phyloP scores from a whole-genome alignment of 495 filamentous ascomycete species.

The Hyaloscypha finlandica region DNA sequence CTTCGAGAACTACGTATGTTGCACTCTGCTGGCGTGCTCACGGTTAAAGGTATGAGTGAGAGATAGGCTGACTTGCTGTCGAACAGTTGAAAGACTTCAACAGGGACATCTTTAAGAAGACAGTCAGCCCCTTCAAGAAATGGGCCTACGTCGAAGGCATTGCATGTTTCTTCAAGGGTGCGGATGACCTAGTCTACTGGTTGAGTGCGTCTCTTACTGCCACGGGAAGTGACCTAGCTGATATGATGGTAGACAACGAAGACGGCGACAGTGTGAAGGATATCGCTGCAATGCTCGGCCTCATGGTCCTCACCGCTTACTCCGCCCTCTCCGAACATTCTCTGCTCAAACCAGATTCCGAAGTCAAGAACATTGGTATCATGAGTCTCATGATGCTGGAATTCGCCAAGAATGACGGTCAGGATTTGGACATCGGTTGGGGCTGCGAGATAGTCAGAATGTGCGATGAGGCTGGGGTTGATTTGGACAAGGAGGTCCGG shows the following conservation, averaged over 20 bases:
- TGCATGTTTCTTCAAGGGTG: conserved; percentile 26
- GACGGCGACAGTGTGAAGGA: conserved; percentile 28
- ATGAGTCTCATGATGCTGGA: conserved; percentile 35
- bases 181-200: conserved; percentile 18
- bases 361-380: conserved; percentile 39
- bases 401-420: conserved; percentile 15
- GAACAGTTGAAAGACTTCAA: conserved; percentile 40
- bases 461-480: conserved; percentile 12
- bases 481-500: conserved; percentile 8
- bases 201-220: conserved; percentile 20
- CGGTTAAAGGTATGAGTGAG: background rate
- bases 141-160: conserved; percentile 37
- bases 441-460: conserved; percentile 8
- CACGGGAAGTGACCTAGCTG: background rate
- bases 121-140: conserved; percentile 38
- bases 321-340: conserved; percentile 32
- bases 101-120: conserved; percentile 35
- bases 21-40: background rate
- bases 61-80: background rate
- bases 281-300: conserved; percentile 28
- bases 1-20: conserved; percentile 40
- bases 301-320: conserved; percentile 39
- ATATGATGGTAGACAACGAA: conserved; percentile 29
- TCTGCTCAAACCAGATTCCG: conserved; percentile 35
- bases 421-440: conserved; percentile 9